Percentiles rank a stretch among this genome's conserved stretches.
These are phyloP conservation scores for Globisporangium emineosum DNA, from an alignment of 352 stramenopile genomes.

Conservation along the genomic window DNA sequence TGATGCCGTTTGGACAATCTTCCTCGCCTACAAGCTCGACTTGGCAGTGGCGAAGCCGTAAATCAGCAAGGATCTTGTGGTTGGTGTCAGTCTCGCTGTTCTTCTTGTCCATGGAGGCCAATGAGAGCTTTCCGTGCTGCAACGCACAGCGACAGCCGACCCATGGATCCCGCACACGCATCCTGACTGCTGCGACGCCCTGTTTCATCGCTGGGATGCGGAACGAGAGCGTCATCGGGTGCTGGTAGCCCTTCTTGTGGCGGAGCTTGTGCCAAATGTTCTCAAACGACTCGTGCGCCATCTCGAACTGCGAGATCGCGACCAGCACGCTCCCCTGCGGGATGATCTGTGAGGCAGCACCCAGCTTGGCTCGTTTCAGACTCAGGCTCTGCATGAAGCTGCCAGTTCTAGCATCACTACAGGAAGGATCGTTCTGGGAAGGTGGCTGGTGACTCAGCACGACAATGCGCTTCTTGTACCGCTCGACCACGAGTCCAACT, in stretches of 20 bases:
- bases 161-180: slow-evolving; percentile 38
- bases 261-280: slow-evolving; percentile 66
- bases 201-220: slow-evolving; percentile 42
- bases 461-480: slow-evolving; percentile 58
- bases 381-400: background rate
- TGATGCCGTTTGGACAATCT: slow-evolving; percentile 46
- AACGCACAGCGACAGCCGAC: slow-evolving; percentile 29
- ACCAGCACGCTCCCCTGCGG: slow-evolving; percentile 57
- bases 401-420: background rate
- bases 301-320: slow-evolving; percentile 52
- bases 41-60: slow-evolving; percentile 43
- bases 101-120: slow-evolving; percentile 18
- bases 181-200: slow-evolving; percentile 32
- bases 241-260: slow-evolving; percentile 48
- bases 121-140: slow-evolving; percentile 30
- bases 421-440: background rate
- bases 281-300: slow-evolving; percentile 62
- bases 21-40: slow-evolving; percentile 47
- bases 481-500: slow-evolving; percentile 47
- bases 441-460: slow-evolving; percentile 45
- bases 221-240: slow-evolving; percentile 52
- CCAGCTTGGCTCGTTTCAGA: slow-evolving; percentile 9
- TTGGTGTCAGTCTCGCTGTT: background rate
- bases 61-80: slow-evolving; percentile 13
- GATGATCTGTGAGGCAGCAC: slow-evolving; percentile 20